Conservation (phyloP, 2,329 filamentous ascomycete genomes). For the Verticillium dahliae region DNA sequence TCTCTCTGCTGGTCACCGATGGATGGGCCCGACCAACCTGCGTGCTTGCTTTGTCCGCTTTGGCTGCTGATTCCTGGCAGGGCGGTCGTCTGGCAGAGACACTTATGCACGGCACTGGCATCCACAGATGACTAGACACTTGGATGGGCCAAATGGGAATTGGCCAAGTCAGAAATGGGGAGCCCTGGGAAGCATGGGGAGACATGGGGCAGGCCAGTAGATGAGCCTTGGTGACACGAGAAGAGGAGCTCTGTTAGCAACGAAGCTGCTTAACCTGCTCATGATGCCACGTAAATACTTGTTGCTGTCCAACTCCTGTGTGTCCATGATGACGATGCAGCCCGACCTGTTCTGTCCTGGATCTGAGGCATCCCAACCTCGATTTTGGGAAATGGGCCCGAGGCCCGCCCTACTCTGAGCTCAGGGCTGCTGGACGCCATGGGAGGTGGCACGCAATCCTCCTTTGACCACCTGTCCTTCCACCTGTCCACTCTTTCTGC, state of each 20-base stretch:
- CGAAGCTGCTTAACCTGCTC: neutral
- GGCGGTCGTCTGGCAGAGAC: neutral
- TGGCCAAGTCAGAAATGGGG: constrained; percentile 8
- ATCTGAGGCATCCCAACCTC: neutral
- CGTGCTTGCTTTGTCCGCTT: neutral
- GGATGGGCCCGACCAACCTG: neutral
- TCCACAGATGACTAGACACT: neutral
- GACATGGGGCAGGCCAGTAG: neutral
- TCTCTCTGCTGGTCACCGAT: neutral
- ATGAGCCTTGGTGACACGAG: neutral
- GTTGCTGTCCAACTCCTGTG: neutral
- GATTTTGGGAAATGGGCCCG: neutral
- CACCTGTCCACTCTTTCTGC: too few relatives aligned
- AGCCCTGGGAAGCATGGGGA: neutral
- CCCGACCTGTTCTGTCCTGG: neutral
- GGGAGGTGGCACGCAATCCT: neutral
- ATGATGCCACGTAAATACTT: neutral
- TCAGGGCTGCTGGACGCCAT: neutral
- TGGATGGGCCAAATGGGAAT: constrained; percentile 6
- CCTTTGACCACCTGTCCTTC: neutral
- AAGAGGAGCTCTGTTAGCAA: neutral
- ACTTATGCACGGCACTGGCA: constrained; percentile 8
- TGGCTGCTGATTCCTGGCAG: neutral
- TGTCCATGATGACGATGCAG: neutral
- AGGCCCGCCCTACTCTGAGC: neutral